Base-by-base conservation (phyloP, 208 protist genomes). In the Borovskyia barvae region DNA sequence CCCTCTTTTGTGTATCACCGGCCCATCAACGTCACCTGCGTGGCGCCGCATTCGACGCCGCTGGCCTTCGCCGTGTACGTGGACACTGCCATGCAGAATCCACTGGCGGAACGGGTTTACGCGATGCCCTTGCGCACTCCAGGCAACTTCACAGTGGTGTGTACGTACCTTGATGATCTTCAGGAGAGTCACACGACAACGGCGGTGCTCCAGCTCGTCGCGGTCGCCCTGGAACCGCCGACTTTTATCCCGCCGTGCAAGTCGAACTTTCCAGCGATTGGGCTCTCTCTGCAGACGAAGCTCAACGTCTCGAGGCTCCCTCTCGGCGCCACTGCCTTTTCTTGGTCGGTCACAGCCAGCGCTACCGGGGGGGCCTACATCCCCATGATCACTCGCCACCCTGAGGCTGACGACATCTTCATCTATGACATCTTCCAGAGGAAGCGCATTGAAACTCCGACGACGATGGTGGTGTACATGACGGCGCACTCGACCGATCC, bases 111-210 rank as follows among this genome's bases (percentile, higher is more conserved):
- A 9, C 30, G n/a, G 6, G 51, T 51, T 1, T 77, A 56, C 55
- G 41, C 26, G 12, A 32, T 58, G 17, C 2, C 25, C 5, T 47
- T 81, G 35, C 17, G 42, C 20, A 54, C 15, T 7, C 78, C 78
- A 22, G 78, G 82, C 12, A 45, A 2, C 19, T 83, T 78, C 71
- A 68, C 51, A 12, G 51, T 90, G 22, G 67, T 64, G 35, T 86
- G 82, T 58, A 47, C 43, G 37, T 86, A 90, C 72, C 40, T 46
- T 8, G 82, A 90, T 50, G 60, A 74, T 41, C 52, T 86, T 5
- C 45, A 57, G 15, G 30, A 40, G 26, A 39, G 28, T 33, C 68
- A 73, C 60, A 53, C 24, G 19, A 41, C 69, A 9, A 63, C n/a
- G 12, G 29, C 29, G 26, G 22, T 54, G 25, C 40, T 82, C 45